These are phyloP conservation scores for Bacterosira constricta DNA, from an alignment of 108 stramenopile genomes.

Conservation along the genomic window DNA sequence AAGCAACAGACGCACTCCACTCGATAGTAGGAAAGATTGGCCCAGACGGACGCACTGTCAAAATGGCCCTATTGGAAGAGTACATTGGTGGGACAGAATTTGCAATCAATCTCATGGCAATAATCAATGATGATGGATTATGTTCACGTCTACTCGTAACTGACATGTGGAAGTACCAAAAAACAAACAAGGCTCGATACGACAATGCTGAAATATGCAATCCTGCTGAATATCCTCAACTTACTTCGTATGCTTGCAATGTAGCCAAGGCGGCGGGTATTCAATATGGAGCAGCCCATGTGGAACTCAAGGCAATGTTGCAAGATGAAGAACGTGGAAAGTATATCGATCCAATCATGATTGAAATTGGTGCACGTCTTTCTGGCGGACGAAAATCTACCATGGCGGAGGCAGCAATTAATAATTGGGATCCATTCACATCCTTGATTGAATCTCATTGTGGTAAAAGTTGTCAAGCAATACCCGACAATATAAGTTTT, in stretches of 20 bases:
- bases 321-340: neutral
- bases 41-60: constrained; percentile 34
- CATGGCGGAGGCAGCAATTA: constrained; percentile 27
- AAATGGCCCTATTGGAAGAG: constrained; percentile 43
- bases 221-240: constrained; percentile 7
- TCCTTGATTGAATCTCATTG: constrained; percentile 41
- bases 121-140: constrained; percentile 9
- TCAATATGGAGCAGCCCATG: constrained; percentile 40
- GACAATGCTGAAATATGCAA: constrained; percentile 32
- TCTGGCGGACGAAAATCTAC: constrained; percentile 49
- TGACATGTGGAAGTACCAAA: constrained; percentile 48
- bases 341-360: constrained; percentile 31
- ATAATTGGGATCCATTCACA: constrained; percentile 30
- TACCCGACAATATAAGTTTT: neutral
- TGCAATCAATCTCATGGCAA: constrained; percentile 41
- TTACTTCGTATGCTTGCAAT: constrained; percentile 30
- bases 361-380: constrained; percentile 48
- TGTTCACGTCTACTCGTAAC: constrained; percentile 21
- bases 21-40: constrained; percentile 28
- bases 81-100: constrained; percentile 42
- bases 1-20: constrained; percentile 7
- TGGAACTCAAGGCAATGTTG: constrained; percentile 33
- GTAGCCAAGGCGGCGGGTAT: constrained; percentile 43
- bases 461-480: constrained; percentile 6
- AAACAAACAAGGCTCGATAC: constrained; percentile 25